Conservation (phyloP, 2,329 filamentous ascomycete genomes). For the Monosporascus sp. region DNA sequence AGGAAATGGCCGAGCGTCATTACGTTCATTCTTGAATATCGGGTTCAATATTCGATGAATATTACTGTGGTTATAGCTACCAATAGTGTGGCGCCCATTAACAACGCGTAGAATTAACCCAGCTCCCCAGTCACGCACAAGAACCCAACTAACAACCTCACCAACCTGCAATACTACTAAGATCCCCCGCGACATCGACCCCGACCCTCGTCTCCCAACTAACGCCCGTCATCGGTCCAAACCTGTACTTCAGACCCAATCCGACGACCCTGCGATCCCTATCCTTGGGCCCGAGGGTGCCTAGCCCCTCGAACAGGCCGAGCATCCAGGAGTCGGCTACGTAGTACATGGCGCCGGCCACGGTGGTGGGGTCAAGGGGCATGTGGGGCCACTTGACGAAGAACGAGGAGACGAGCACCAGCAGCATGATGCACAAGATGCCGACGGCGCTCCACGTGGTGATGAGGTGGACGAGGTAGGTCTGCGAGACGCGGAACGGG, state of each 20-base stretch:
- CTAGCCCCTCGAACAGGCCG: conserved; percentile 23
- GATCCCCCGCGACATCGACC: conserved; percentile 14
- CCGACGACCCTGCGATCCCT: conserved; percentile 24
- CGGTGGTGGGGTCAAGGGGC: conserved; percentile 29
- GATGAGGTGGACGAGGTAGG: conserved; percentile 24
- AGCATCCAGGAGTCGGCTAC: conserved; percentile 30
- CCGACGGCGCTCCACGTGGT: conserved; percentile 28
- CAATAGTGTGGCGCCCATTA: too few species aligned
- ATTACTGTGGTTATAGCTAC: too few species aligned
- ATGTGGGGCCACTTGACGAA: conserved; percentile 29
- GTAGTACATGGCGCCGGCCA: conserved; percentile 31
- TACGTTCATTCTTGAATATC: too few species aligned
- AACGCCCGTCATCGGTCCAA: conserved; percentile 26
- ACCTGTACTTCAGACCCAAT: conserved; percentile 25
- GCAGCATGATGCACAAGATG: conserved; percentile 30
- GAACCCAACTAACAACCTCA: too few species aligned
- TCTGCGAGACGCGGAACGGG: conserved; percentile 31
- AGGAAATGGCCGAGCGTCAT: too few species aligned
- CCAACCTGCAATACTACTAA: too few species aligned
- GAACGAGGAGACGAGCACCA: conserved; percentile 28
- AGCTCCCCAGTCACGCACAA: too few species aligned
- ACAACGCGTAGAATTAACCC: too few species aligned
- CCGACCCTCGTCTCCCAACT: conserved; percentile 20
- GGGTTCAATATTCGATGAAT: too few species aligned
- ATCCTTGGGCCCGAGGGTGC: conserved; percentile 19